Percentiles rank a stretch among this genome's conserved stretches.
These are phyloP conservation scores for Monosporascus sp. DNA, from an alignment of 2,329 filamentous ascomycete species.

Conservation along the genomic window DNA sequence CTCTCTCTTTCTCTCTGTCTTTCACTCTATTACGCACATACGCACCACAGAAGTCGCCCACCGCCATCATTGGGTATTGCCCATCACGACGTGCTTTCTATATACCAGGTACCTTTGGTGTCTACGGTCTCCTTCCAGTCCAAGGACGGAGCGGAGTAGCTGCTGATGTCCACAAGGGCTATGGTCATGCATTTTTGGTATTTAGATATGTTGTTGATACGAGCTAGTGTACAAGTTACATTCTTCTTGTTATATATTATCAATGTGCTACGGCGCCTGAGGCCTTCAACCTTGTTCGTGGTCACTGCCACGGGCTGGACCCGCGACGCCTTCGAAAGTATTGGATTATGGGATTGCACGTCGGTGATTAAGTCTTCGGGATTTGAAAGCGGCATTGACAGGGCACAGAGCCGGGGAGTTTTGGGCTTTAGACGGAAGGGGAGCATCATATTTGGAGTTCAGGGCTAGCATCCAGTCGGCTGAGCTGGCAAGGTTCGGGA, in stretches of 20 bases:
- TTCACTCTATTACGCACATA: too few species aligned
- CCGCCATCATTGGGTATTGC: neutral
- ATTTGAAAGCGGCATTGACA: neutral
- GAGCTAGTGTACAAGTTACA: conserved; percentile 11
- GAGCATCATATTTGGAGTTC: neutral
- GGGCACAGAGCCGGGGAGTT: neutral
- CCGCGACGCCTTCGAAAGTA: neutral
- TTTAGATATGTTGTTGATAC: conserved; percentile 19
- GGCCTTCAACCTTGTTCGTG: conserved; percentile 11
- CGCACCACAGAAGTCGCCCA: neutral
- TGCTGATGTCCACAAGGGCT: conserved; percentile 20
- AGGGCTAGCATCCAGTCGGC: neutral
- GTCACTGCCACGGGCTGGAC: conserved; percentile 13
- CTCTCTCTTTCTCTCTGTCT: neutral
- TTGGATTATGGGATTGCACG: too few species aligned
- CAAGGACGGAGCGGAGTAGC: conserved; percentile 12
- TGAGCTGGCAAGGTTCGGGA: neutral
- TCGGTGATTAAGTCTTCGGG: too few species aligned
- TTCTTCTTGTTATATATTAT: conserved; percentile 17
- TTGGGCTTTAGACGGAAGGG: neutral
- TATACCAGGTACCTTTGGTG: neutral
- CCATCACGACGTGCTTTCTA: neutral
- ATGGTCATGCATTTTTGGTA: conserved; percentile 22
- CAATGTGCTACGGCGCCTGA: conserved; percentile 22
- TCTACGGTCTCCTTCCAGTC: conserved; percentile 9